Base-by-base conservation (phyloP, 176 grass and related monocot genomes). In the Lolium rigidum region DNA sequence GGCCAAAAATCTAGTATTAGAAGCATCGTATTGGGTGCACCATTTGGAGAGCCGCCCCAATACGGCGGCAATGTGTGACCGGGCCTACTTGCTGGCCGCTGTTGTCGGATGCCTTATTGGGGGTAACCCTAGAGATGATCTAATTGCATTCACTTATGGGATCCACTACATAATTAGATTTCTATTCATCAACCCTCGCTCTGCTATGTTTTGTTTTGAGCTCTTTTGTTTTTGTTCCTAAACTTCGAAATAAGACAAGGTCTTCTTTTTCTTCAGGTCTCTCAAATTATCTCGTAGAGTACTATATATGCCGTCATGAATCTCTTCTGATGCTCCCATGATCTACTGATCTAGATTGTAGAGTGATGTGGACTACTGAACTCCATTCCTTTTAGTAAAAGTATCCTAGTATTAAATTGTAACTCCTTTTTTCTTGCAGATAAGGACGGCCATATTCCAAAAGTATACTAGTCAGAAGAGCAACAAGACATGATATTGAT, bases 371-470 rank as follows among this genome's bases (percentile, higher is more conserved):
- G n/a, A 28, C 49, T 10, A 70, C 9, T 70, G 18, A 10, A 70
- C 18, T 44, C 18, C 68, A 70, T 46, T 70, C 9, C 17, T 70
- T 70, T 68, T 68, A 38, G 57, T 9, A 10, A 48, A 48, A 55
- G 31, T 35, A 55, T 8, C 7, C 5, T 44, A 44, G 5, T 44
- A 44, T 44, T 44, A 38, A 68, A 68, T 31, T 15, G 14, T 43
- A 18, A 20, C 66, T 35, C 15, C 1, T 31, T 5, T 75, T 75
- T 73, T 50, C 8, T 75, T 9, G 15, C 28, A 21, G 22, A n/a
- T 20, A 83, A 86, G 78, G 70, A 61, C 43, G 26, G 39, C 35
- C 80, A 74, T 51, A 55, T 87, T 90, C 80, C 54, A 55, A 60
- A 39, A 41, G 51, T 49, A 48, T 60, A 35, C 43, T 70, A 41